phyloP scores from a whole-genome alignment of 73 alveolate species.

The Stentor roeselii region DNA sequence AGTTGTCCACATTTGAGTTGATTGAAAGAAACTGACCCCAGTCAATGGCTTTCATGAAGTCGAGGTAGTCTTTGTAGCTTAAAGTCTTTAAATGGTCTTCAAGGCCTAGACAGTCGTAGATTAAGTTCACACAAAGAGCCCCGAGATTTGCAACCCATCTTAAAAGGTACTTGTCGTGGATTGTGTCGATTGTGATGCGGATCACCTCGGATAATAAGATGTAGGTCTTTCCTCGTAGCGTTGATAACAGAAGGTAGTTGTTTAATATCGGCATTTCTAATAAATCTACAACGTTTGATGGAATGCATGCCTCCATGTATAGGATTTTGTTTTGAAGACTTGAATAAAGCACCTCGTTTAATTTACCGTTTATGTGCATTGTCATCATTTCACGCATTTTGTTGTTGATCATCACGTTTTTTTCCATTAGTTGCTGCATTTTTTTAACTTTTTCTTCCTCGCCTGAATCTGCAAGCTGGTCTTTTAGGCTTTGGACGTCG shows the following conservation, averaged over 20 bases:
- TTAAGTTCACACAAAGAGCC: neutral
- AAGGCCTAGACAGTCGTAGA: neutral
- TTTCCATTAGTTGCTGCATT: slow-evolving; percentile 23
- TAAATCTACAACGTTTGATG: neutral
- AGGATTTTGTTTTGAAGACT: neutral
- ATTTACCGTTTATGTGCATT: slow-evolving; percentile 12
- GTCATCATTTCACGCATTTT: slow-evolving; percentile 24
- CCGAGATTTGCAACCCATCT: slow-evolving; percentile 1
- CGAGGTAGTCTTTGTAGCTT: neutral
- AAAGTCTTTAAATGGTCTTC: slow-evolving; percentile 13
- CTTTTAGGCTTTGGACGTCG: slow-evolving; percentile 3
- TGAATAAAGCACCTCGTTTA: neutral
- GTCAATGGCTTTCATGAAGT: slow-evolving; percentile 17
- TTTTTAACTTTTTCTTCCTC: slow-evolving; percentile 20
- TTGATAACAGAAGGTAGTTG: neutral
- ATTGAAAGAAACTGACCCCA: slow-evolving; percentile 21
- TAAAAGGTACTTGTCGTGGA: neutral
- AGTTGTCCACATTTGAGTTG: neutral
- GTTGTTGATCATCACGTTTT: neutral
- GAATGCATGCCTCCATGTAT: neutral
- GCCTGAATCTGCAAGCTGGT: slow-evolving; percentile 11
- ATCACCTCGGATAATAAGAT: neutral
- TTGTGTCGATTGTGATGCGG: neutral
- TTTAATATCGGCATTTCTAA: neutral
- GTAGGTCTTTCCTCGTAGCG: neutral